Evolutionary conservation across 2,329 filamentous ascomycete genomes (phyloP).

Genomic region (Fusarium armeniacum): DNA sequence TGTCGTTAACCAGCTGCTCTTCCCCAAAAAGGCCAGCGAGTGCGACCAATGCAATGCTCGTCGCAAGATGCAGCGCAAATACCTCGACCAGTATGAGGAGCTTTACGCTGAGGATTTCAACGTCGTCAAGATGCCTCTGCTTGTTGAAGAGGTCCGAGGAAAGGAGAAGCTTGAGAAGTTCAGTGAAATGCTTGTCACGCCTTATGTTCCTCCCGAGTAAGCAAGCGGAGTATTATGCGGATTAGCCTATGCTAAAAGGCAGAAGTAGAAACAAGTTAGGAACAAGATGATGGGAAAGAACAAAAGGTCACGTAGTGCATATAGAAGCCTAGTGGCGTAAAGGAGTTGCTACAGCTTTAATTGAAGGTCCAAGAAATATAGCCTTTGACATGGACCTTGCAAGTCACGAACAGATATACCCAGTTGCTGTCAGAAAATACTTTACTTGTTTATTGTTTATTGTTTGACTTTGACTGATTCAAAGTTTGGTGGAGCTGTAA

Average conservation of each 20-base stretch:
- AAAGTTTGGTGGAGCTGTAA: constrained; percentile 24
- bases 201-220: constrained; percentile 76
- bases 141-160: constrained; percentile 95
- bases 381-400: constrained; percentile 6
- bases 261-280: constrained; percentile 17
- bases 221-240: constrained; percentile 26
- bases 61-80: constrained; percentile 99
- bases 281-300: constrained; percentile 7
- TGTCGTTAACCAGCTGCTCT: constrained; percentile 97
- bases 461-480: constrained; percentile 26
- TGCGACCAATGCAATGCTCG: constrained; percentile 97
- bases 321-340: constrained; percentile 27
- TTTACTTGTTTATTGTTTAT: constrained; percentile 39
- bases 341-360: constrained; percentile 40
- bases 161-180: constrained; percentile 95
- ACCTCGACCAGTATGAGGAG: constrained; percentile 98
- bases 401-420: constrained; percentile 41
- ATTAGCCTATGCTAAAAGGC: background rate
- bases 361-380: constrained; percentile 36
- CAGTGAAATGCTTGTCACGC: constrained; percentile 84
- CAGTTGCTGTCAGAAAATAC: constrained; percentile 17
- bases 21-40: constrained; percentile 84
- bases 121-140: constrained; percentile 96
- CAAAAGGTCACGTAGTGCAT: constrained; percentile 15
- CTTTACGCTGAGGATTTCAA: constrained; percentile 97